Evolutionary conservation across 73 alveolate genomes (phyloP).

Genomic region (Loxodes magnus): DNA sequence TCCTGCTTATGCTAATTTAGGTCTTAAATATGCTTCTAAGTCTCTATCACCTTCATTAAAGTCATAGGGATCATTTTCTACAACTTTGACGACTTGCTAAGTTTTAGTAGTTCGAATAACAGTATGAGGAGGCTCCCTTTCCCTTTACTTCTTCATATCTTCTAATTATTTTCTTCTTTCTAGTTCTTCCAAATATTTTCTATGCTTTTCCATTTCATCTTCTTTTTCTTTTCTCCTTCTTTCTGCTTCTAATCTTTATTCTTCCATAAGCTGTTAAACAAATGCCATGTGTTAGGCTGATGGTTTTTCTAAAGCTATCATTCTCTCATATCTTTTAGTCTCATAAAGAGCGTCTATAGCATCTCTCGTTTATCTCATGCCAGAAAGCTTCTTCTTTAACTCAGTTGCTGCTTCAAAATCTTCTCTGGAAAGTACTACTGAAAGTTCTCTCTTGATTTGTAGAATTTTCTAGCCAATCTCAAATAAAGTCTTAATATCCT

Average conservation of each 20-base stretch:
- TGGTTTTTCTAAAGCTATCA: slow-evolving; percentile 77
- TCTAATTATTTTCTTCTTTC: slow-evolving; percentile 24
- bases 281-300: slow-evolving; percentile 49
- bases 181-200: slow-evolving; percentile 63
- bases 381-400: slow-evolving; percentile 65
- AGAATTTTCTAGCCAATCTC: slow-evolving; percentile 88
- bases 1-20: slow-evolving; percentile 80
- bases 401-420: slow-evolving; percentile 78
- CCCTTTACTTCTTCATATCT: slow-evolving; percentile 12
- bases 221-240: slow-evolving; percentile 47
- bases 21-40: slow-evolving; percentile 84
- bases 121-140: slow-evolving; percentile 21
- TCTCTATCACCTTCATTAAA: slow-evolving; percentile 95
- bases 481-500: slow-evolving; percentile 78
- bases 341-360: slow-evolving; percentile 92
- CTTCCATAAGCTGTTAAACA: slow-evolving; percentile 33
- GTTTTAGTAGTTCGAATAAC: slow-evolving; percentile 16
- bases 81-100: slow-evolving; percentile 30
- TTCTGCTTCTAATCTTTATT: slow-evolving; percentile 49
- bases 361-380: slow-evolving; percentile 73
- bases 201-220: slow-evolving; percentile 61
- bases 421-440: slow-evolving; percentile 75
- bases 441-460: slow-evolving; percentile 79
- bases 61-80: slow-evolving; percentile 74
- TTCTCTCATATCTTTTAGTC: slow-evolving; percentile 85